Base-by-base conservation (phyloP, 2,329 filamentous ascomycete species). In the Diaporthe humulicola region DNA sequence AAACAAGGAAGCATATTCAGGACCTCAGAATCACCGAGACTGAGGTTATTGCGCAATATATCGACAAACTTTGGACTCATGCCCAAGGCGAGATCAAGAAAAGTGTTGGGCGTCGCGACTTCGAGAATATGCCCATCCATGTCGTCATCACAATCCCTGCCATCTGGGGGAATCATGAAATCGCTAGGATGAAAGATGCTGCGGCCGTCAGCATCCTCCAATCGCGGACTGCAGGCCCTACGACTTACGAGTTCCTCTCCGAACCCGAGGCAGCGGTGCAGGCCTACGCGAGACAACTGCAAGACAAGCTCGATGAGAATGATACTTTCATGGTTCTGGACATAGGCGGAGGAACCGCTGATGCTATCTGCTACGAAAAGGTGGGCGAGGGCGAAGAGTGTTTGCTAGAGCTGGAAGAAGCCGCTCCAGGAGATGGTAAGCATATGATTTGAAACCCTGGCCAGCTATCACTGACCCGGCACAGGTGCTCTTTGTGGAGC, bases 71-170 rank as follows among this genome's bases (percentile, higher is more conserved):
- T 8, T 40, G 45, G 45, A 12, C 2, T 1, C 48, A 69, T 5
- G 33, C 64, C 0, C 22, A 28, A 5, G 15, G 1, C 1, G 33
- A 69, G 45, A 69, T 69, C 30, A 28, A 14, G 2, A 40, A 69
- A 2, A 14, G 0, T 6, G 0, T 50, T 4, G 30, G 45, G 2
- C 1, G 1, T 9, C 33, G 45, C 0, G 48, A 40, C 9, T 52
- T 54, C 48, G 7, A 40, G 7, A 15, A 45, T 9, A 54, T 36
- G 45, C 64, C 48, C 1, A 40, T 69, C 33, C 45, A 54, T 7
- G 64, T 69, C 33, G 64, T 69, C 8, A 25, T 69, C 14, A 54
- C 64, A 5, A 38, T 69, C 1, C 64, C 64, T 1, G 64, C 64
- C 0, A 69, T 69, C 2, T 69, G 64, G 64, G 48, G 15, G 0